Conservation (phyloP, 768 basidiomycete species). For the Pleurotus citrinopileatus region DNA sequence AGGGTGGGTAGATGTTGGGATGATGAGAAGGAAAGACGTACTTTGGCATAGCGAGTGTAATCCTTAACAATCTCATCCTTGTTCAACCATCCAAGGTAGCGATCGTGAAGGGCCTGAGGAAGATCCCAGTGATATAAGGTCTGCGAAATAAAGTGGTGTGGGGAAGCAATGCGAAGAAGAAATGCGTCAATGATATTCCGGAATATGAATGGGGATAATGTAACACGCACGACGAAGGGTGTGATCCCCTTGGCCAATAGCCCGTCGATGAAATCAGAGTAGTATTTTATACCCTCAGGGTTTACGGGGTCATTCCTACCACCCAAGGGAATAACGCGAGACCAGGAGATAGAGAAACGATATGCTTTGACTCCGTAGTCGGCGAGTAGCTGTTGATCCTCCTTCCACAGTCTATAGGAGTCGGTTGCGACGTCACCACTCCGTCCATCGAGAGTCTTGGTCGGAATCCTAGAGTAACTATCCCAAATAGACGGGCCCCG, state of each 20-base stretch:
- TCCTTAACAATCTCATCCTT: slow-evolving; percentile 69
- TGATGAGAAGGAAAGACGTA: slow-evolving; percentile 20
- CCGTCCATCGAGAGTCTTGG: slow-evolving; percentile 66
- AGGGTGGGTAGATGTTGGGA: neutral
- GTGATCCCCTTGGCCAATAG: slow-evolving; percentile 60
- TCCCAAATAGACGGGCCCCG: slow-evolving; percentile 77
- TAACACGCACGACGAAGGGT: slow-evolving; percentile 57
- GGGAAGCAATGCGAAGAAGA: neutral
- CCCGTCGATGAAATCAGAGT: slow-evolving; percentile 68
- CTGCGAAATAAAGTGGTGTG: slow-evolving; percentile 25
- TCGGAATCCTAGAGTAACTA: slow-evolving; percentile 60
- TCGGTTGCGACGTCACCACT: slow-evolving; percentile 71
- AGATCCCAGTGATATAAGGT: slow-evolving; percentile 81
- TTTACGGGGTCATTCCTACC: slow-evolving; percentile 75
- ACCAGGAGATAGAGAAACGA: slow-evolving; percentile 77
- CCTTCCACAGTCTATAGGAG: slow-evolving; percentile 66
- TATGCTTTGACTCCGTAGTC: slow-evolving; percentile 69
- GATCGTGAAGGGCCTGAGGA: slow-evolving; percentile 69
- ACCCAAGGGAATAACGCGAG: slow-evolving; percentile 70
- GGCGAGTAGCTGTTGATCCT: slow-evolving; percentile 61
- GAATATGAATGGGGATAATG: neutral
- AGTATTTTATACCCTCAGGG: slow-evolving; percentile 64
- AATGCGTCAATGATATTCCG: slow-evolving; percentile 1
- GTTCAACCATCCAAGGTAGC: slow-evolving; percentile 76
- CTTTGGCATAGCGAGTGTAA: slow-evolving; percentile 57